Percentiles rank a stretch among this genome's conserved stretches.
phyloP scores from a whole-genome alignment of 352 stramenopile genomes.

The Phytopythium montanum region DNA sequence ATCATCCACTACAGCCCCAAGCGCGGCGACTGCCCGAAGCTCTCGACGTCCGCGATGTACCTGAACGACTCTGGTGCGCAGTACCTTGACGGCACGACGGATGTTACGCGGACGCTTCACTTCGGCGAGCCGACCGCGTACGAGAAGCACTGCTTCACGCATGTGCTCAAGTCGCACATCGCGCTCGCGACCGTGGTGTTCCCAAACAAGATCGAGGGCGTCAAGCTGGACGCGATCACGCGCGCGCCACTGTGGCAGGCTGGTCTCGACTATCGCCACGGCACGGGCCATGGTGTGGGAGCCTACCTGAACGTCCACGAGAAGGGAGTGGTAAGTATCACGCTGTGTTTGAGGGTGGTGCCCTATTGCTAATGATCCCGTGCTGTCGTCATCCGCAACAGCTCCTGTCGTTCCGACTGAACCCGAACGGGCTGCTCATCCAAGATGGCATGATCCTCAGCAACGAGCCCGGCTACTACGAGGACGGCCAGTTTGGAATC shows the following conservation, averaged over 20 bases:
- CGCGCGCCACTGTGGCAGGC: constrained; percentile 92
- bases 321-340: constrained; percentile 63
- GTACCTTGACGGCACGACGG: constrained; percentile 98
- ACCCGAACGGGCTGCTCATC: constrained; percentile 77
- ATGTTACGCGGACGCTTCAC: constrained; percentile 98
- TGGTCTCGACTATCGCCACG: constrained; percentile 97
- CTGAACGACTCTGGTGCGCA: constrained; percentile 99
- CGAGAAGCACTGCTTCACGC: constrained; percentile 95
- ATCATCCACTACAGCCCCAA: constrained; percentile 95
- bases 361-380: neutral
- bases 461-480: constrained; percentile 99
- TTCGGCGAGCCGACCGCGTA: constrained; percentile 92
- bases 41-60: constrained; percentile 94
- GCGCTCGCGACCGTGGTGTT: constrained; percentile 87
- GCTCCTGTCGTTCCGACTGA: constrained; percentile 83
- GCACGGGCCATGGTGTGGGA: constrained; percentile 97
- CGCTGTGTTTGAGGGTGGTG: neutral
- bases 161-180: constrained; percentile 98
- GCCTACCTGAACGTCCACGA: constrained; percentile 98
- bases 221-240: constrained; percentile 96
- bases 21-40: constrained; percentile 70
- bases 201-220: constrained; percentile 91
- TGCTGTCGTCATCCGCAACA: constrained; percentile 5
- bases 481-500: constrained; percentile 97
- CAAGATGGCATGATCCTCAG: constrained; percentile 97